Conservation (phyloP, 495 filamentous ascomycete species). For the Penicillium coprophilum region DNA sequence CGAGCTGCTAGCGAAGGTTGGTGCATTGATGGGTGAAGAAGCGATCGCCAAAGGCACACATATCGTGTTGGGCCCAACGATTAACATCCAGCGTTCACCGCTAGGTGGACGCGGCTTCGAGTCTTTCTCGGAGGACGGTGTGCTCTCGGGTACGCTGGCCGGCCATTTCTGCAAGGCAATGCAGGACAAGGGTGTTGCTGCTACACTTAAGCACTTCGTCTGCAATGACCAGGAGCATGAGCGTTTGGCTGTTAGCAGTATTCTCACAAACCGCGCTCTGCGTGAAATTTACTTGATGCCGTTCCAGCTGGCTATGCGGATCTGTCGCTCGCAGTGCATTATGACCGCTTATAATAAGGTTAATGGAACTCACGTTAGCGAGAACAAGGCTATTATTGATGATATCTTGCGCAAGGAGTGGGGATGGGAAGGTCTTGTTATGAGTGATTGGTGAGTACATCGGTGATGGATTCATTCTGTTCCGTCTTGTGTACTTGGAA, state of each 20-base stretch:
- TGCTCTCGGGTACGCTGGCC: slow-evolving; percentile 66
- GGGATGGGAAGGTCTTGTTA: slow-evolving; percentile 66
- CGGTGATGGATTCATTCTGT: background rate
- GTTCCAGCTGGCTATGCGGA: slow-evolving; percentile 69
- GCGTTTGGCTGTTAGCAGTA: slow-evolving; percentile 64
- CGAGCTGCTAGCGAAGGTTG: slow-evolving; percentile 59
- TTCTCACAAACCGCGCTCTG: slow-evolving; percentile 67
- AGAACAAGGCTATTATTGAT: slow-evolving; percentile 61
- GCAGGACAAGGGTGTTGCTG: slow-evolving; percentile 66
- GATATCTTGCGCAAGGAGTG: slow-evolving; percentile 69
- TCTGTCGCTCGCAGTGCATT: slow-evolving; percentile 61
- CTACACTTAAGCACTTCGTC: slow-evolving; percentile 80
- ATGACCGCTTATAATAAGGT: slow-evolving; percentile 80
- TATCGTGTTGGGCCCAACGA: slow-evolving; percentile 71
- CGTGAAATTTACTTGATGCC: slow-evolving; percentile 76
- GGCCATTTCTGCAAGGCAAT: slow-evolving; percentile 67
- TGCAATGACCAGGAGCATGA: slow-evolving; percentile 78
- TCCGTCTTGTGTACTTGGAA: slow-evolving; percentile 6
- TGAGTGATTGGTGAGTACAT: slow-evolving; percentile 69
- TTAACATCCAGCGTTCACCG: slow-evolving; percentile 75
- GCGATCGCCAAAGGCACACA: slow-evolving; percentile 68
- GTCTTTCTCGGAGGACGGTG: slow-evolving; percentile 75
- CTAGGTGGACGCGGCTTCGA: slow-evolving; percentile 79
- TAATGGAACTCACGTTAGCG: slow-evolving; percentile 68
- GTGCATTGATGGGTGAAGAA: slow-evolving; percentile 65